These are phyloP conservation scores for Calonectria pseudoreteaudii DNA, from an alignment of 2,329 filamentous ascomycete genomes.

Conservation along the genomic window DNA sequence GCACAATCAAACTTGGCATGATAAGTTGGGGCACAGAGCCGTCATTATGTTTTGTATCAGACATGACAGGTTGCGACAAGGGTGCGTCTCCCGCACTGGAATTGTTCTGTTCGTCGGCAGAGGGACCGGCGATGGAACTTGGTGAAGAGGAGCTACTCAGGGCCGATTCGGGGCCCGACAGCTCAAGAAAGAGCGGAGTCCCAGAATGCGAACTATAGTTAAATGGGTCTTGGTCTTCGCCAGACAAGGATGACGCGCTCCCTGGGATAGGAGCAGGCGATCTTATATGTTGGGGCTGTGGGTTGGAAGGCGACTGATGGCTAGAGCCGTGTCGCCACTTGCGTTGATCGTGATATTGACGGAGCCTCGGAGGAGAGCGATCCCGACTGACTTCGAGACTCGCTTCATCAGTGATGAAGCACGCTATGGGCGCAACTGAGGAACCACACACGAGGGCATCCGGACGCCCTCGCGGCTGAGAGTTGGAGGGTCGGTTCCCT, in stretches of 20 bases:
- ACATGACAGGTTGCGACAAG: slow-evolving; percentile 30
- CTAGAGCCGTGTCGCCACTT: slow-evolving; percentile 36
- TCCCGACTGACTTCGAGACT: slow-evolving; percentile 43
- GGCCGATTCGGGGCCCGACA: slow-evolving; percentile 45
- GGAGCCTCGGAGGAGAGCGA: slow-evolving; percentile 37
- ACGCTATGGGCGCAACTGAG: slow-evolving; percentile 45
- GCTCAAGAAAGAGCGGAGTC: slow-evolving; percentile 41
- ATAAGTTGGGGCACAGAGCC: slow-evolving; percentile 79
- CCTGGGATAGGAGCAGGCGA: slow-evolving; percentile 32
- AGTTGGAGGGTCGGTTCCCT: slow-evolving; percentile 36
- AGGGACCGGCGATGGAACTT: slow-evolving; percentile 62
- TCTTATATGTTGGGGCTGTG: slow-evolving; percentile 11
- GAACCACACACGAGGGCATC: slow-evolving; percentile 36
- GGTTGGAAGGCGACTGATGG: slow-evolving; percentile 34
- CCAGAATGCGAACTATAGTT: slow-evolving; percentile 40
- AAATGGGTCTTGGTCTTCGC: slow-evolving; percentile 32
- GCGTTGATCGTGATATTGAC: slow-evolving; percentile 34
- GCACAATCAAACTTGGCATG: slow-evolving; percentile 96
- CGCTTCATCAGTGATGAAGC: slow-evolving; percentile 51
- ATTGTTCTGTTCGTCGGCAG: slow-evolving; percentile 44
- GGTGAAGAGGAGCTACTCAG: slow-evolving; percentile 65
- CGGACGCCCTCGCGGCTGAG: slow-evolving; percentile 30
- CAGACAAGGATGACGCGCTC: slow-evolving; percentile 29
- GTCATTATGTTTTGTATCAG: slow-evolving; percentile 33
- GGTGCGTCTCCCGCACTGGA: slow-evolving; percentile 33